Conservation (phyloP, 805 yeast species). For the Candida insectorum region DNA sequence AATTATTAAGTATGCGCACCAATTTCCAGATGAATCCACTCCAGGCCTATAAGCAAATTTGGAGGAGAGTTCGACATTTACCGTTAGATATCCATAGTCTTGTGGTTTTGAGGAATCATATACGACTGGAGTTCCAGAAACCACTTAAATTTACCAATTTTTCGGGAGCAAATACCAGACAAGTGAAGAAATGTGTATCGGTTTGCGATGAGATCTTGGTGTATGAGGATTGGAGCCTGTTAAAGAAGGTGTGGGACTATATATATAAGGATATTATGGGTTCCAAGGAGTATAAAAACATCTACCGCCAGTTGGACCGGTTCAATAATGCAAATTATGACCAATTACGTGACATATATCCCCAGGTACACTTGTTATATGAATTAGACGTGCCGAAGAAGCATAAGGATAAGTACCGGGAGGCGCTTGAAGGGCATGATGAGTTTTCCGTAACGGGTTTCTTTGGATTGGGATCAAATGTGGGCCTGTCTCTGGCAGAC, state of each 20-base stretch:
- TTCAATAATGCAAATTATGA: constrained; percentile 19
- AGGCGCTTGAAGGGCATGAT: too few species aligned
- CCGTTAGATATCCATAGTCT: constrained; percentile 24
- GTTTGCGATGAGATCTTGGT: constrained; percentile 26
- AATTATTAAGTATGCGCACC: background rate
- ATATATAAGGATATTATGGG: constrained; percentile 19
- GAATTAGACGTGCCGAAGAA: constrained; percentile 7
- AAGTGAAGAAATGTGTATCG: constrained; percentile 13
- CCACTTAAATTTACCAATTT: too few species aligned
- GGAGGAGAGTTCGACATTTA: constrained; percentile 23
- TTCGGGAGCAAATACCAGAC: constrained; percentile 3
- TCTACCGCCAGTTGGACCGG: constrained; percentile 17
- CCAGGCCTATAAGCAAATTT: constrained; percentile 19
- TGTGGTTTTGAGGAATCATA: too few species aligned
- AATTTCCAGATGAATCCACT: background rate
- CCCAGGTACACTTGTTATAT: constrained; percentile 27
- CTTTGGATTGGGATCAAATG: constrained; percentile 8
- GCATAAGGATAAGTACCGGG: constrained; percentile 13
- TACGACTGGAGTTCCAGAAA: too few species aligned
- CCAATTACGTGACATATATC: constrained; percentile 26
- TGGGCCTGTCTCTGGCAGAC: too few species aligned
- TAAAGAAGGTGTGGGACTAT: constrained; percentile 24
- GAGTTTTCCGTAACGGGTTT: constrained; percentile 12
- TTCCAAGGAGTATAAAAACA: constrained; percentile 3
- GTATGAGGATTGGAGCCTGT: constrained; percentile 21